Evolutionary conservation across 257 asterid genomes (phyloP), one percentile per base, ranked within the genome.

Genomic region (Petunia axillaris): DNA sequence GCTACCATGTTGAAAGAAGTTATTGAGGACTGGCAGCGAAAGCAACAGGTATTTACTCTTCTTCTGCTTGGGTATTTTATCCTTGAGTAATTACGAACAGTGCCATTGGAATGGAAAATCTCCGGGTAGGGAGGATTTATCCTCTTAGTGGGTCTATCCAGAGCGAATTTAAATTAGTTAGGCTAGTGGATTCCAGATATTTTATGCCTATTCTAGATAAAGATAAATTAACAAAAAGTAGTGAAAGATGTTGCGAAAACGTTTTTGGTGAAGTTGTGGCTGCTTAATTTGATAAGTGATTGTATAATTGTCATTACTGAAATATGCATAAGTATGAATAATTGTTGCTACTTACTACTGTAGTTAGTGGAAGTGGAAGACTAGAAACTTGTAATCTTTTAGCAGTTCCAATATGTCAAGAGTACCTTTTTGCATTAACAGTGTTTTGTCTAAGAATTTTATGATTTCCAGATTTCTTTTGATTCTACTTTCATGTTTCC

Each of bases 1-100:
- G 97, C 91, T 2, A 91, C 93, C 43, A 95, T 95, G 97, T 50
- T 89, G 75, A 95, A 95, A 83, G 98, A 95, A 82, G 97, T 93
- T 6, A 85, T 93, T 64, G 98, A 95, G 82, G 98, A 95, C 79
- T 91, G 93, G 92, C 88, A 81, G 2, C 71, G 98, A 70, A 89
- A 84, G 25, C 90, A 89, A 58, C 98, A 93, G 98, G 98, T 94
- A 89, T 13, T 62, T 2, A 25, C 8, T 40, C 58, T 59, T 77
- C 6, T 76, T 13, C 38, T 13, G 0, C 6, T 15, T 10, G 2
- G 14, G 1, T 25, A 5, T 5, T 67, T 16, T 39, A 39, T 54
- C 59, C 59, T 35, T 41, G 54, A 67, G 54, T 67, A 67, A 67
- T 15, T 41, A 15, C 40, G 15, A 25, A 25, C 8, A 67, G 75